These are phyloP conservation scores for Penicillium steckii DNA, from an alignment of 495 filamentous ascomycete species.

Conservation along the genomic window DNA sequence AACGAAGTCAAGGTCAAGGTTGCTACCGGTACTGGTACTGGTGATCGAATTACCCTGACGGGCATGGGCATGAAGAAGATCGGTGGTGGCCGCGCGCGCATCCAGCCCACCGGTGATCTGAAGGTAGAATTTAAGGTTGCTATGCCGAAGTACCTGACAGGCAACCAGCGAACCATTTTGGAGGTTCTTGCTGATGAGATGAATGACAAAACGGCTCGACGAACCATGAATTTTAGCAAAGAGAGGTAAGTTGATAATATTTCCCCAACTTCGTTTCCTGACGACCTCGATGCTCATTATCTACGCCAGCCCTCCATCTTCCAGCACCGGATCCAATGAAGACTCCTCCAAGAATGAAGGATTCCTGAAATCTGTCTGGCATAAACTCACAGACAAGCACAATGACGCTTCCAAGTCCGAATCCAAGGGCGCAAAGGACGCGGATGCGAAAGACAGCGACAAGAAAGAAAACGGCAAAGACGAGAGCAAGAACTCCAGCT, in stretches of 20 bases:
- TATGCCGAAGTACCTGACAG: constrained; percentile 90
- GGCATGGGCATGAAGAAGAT: constrained; percentile 93
- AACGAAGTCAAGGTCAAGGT: constrained; percentile 86
- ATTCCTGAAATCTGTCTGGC: constrained; percentile 87
- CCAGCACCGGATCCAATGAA: constrained; percentile 14
- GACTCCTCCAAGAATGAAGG: constrained; percentile 70
- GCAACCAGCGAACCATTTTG: constrained; percentile 85
- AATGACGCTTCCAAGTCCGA: constrained; percentile 40
- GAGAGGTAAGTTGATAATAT: constrained; percentile 38
- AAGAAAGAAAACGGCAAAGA: constrained; percentile 39
- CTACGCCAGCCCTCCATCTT: constrained; percentile 11
- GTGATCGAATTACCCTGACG: constrained; percentile 80
- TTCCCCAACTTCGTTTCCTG: background rate
- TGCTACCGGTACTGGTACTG: constrained; percentile 84
- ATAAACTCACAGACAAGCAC: constrained; percentile 77
- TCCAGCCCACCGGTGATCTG: constrained; percentile 67
- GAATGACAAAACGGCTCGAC: constrained; percentile 83
- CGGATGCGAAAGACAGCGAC: constrained; percentile 25
- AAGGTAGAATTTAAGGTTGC: constrained; percentile 90
- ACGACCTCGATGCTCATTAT: constrained; percentile 9
- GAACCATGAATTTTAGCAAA: constrained; percentile 75
- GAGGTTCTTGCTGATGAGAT: constrained; percentile 97
- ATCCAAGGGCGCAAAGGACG: constrained; percentile 28
- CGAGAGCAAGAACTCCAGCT: constrained; percentile 54
- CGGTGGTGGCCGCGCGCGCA: constrained; percentile 44